These are phyloP conservation scores for Gaeumannomyces sp. DNA, from an alignment of 2,329 filamentous ascomycete genomes.

Conservation along the genomic window DNA sequence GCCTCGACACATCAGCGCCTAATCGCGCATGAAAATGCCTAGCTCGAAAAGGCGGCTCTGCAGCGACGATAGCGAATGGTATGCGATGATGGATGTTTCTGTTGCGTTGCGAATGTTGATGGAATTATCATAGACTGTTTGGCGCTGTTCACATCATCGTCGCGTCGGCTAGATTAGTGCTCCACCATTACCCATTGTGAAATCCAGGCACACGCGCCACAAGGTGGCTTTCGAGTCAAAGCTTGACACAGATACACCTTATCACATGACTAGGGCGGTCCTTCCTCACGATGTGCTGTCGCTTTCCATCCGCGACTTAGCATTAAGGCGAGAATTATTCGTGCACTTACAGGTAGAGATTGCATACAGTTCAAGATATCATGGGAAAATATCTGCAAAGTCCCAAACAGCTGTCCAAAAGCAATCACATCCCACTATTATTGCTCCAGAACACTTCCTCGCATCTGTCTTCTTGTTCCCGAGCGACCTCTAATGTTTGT, in stretches of 20 bases:
- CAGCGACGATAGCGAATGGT: constrained; percentile 13
- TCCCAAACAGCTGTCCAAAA: too few species aligned
- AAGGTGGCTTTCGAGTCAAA: background rate
- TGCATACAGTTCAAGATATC: too few species aligned
- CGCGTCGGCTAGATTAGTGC: background rate
- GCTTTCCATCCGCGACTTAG: too few species aligned
- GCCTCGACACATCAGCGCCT: constrained; percentile 15
- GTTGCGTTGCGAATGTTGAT: constrained; percentile 14
- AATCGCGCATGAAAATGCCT: constrained; percentile 12
- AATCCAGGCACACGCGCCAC: background rate
- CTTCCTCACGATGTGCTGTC: too few species aligned
- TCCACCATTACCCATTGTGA: background rate
- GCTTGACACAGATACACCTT: background rate
- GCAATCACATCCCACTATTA: too few species aligned
- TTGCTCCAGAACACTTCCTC: too few species aligned
- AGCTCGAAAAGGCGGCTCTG: constrained; percentile 7
- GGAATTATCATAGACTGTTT: constrained; percentile 10
- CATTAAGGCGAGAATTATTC: too few species aligned
- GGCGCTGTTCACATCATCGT: constrained; percentile 6
- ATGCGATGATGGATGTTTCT: constrained; percentile 17
- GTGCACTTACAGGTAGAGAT: too few species aligned
- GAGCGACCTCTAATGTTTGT: background rate
- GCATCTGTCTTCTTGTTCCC: too few species aligned
- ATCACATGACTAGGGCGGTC: background rate
- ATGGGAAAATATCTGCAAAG: too few species aligned